Percentiles rank a stretch among this genome's conserved stretches.
Conservation (phyloP, 176 grass and related monocot species). For the Triticum timopheevii region DNA sequence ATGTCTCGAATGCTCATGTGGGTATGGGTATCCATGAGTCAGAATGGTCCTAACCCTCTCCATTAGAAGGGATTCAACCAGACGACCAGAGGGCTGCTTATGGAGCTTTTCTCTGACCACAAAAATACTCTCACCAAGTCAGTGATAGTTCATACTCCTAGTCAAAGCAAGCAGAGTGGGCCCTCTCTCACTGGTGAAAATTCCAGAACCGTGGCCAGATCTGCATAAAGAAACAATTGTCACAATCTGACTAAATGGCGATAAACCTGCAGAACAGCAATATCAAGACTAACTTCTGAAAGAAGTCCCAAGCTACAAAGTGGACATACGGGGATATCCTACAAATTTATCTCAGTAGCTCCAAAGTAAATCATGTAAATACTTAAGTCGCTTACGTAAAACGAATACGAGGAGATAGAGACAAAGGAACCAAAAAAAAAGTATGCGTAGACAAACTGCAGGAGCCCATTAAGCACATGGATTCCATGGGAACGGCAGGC, state of each 20-base stretch:
- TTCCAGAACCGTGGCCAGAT: neutral
- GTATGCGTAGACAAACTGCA: too few relatives aligned
- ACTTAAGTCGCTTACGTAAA: neutral
- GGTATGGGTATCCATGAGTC: constrained; percentile 74
- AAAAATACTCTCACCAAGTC: neutral
- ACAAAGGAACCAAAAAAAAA: neutral
- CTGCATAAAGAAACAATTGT: constrained; percentile 31
- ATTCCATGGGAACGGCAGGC: too few relatives aligned
- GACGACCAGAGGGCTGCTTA: constrained; percentile 40
- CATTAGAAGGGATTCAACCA: constrained; percentile 81
- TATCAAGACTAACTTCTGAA: neutral
- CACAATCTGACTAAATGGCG: neutral
- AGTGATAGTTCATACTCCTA: constrained; percentile 2
- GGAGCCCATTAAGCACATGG: too few relatives aligned
- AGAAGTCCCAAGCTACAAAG: neutral
- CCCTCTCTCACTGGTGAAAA: neutral
- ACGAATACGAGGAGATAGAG: too few relatives aligned
- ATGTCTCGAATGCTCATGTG: constrained; percentile 82
- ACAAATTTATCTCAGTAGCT: too few relatives aligned
- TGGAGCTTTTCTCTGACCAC: constrained; percentile 37
- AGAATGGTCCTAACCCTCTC: constrained; percentile 82
- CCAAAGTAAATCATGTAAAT: neutral
- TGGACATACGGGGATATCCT: too few relatives aligned
- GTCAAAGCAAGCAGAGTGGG: neutral
- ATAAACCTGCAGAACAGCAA: neutral